phyloP scores from a whole-genome alignment of 2,329 filamentous ascomycete genomes.

The Pseudopithomyces chartarum region DNA sequence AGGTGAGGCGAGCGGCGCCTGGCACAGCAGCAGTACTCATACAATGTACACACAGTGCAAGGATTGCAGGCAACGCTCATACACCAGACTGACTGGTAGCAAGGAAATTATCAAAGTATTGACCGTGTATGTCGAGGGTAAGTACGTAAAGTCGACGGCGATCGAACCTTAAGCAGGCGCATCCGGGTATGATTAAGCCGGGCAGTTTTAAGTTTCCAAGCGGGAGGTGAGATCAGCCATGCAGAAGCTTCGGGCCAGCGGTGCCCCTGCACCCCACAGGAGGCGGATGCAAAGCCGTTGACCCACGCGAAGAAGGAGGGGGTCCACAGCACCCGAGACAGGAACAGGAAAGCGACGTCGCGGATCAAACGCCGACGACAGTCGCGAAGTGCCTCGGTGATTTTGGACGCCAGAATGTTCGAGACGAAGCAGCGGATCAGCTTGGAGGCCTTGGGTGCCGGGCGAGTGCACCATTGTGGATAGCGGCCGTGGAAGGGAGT shows the following conservation, averaged over 20 bases:
- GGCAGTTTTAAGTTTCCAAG: slow-evolving; percentile 9
- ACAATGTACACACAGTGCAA: too few species aligned
- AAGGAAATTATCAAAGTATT: too few species aligned
- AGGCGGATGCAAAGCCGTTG: slow-evolving; percentile 9
- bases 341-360: slow-evolving; percentile 19
- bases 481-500: not conserved
- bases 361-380: slow-evolving; percentile 7
- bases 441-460: too few species aligned
- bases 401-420: not conserved
- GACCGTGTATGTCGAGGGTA: not conserved
- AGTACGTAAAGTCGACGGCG: not conserved
- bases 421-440: not conserved
- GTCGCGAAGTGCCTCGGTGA: not conserved
- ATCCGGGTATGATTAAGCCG: not conserved
- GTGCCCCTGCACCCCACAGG: slow-evolving; percentile 7
- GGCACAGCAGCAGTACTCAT: not conserved
- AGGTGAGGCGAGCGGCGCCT: not conserved
- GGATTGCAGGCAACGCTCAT: too few species aligned
- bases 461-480: not conserved
- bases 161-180: not conserved
- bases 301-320: slow-evolving; percentile 8
- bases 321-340: slow-evolving; percentile 13
- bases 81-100: too few species aligned
- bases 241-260: slow-evolving; percentile 49
- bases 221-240: slow-evolving; percentile 56